Conservation (phyloP, 2,329 filamentous ascomycete genomes). For the Colletotrichum cordylinicola region DNA sequence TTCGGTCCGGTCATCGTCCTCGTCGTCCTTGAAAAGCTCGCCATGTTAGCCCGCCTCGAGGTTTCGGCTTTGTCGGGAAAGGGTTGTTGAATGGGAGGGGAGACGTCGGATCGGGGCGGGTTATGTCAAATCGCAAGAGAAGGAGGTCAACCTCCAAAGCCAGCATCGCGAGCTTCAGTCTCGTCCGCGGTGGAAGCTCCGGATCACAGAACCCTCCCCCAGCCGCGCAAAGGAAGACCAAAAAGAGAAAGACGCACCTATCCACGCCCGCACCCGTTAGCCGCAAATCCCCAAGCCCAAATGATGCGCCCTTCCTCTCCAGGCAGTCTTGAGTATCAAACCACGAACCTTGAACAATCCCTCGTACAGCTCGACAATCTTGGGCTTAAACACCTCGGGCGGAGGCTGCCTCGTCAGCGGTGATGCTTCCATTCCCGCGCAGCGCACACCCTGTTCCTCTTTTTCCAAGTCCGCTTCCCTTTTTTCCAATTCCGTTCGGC, state of each 20-base stretch:
- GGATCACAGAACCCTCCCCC: background rate
- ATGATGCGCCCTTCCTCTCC: background rate
- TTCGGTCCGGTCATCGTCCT: constrained; percentile 75
- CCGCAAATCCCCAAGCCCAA: background rate
- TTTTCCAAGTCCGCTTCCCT: background rate
- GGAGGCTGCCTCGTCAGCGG: constrained; percentile 91
- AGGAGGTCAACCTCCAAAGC: background rate
- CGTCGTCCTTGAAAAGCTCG: constrained; percentile 51
- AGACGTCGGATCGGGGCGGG: background rate
- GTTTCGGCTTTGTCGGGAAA: background rate
- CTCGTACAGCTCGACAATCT: constrained; percentile 90
- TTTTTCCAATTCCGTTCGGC: background rate
- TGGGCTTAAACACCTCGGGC: constrained; percentile 90
- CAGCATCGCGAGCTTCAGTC: background rate
- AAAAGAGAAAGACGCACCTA: background rate
- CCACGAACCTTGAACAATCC: constrained; percentile 74
- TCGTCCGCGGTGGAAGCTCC: background rate
- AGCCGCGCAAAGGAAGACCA: background rate
- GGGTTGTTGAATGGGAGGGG: background rate
- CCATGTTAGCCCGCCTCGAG: background rate
- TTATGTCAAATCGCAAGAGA: background rate
- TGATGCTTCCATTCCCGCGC: constrained; percentile 76
- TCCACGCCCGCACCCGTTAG: background rate
- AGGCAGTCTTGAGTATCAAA: background rate
- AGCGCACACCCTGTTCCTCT: background rate